Evolutionary conservation across 2,329 filamentous ascomycete genomes (phyloP).

Genomic region (Aspergillus fructus): DNA sequence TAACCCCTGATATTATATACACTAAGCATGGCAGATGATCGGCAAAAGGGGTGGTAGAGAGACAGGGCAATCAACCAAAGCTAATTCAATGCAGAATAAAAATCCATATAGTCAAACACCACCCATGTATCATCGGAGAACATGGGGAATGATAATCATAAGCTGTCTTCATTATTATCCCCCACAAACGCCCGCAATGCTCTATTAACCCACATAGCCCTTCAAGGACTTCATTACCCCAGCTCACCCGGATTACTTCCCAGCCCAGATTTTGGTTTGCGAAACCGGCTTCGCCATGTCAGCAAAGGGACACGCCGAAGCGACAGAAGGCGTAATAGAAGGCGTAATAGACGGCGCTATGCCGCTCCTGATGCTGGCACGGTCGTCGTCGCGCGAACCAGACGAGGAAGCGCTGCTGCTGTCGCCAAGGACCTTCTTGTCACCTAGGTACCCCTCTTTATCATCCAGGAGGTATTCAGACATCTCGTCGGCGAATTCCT

Average conservation of each 20-base stretch:
- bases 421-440: constrained; percentile 54
- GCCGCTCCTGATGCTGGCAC: constrained; percentile 27
- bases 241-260: constrained; percentile 1
- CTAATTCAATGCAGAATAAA: background rate
- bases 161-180: background rate
- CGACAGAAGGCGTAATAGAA: constrained; percentile 19
- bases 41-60: background rate
- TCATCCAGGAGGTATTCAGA: constrained; percentile 49
- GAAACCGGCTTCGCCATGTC: constrained; percentile 23
- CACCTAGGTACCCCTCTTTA: constrained; percentile 64
- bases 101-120: constrained; percentile 11
- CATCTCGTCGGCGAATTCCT: constrained; percentile 54
- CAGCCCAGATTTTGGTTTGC: constrained; percentile 33
- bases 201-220: constrained; percentile 1
- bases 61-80: background rate
- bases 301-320: constrained; percentile 31
- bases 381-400: constrained; percentile 32
- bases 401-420: constrained; percentile 17
- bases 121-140: constrained; percentile 6
- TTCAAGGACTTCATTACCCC: background rate
- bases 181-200: constrained; percentile 13
- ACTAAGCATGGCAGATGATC: background rate
- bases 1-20: background rate
- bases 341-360: constrained; percentile 17
- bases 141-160: background rate